Evolutionary conservation across 2,329 filamentous ascomycete genomes (phyloP).

Genomic region (Aspergillus tamarii): DNA sequence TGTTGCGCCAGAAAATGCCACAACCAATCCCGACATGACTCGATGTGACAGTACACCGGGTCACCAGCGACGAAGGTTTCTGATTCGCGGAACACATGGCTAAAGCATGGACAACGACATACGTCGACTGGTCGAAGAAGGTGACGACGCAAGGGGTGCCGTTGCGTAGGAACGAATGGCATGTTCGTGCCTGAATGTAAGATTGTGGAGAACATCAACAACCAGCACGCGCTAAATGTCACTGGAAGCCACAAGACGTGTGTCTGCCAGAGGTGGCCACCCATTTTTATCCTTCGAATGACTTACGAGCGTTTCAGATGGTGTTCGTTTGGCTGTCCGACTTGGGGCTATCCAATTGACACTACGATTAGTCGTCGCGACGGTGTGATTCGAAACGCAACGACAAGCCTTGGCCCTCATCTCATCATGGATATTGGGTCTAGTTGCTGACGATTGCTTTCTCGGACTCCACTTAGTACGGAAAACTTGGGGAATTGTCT

Average conservation of each 20-base stretch:
- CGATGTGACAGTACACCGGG: not conserved
- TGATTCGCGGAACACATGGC: not conserved
- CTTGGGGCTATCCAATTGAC: not conserved
- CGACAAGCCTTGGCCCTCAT: not conserved
- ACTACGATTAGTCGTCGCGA: not conserved
- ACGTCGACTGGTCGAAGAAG: not conserved
- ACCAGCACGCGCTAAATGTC: not conserved
- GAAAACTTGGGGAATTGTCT: not conserved
- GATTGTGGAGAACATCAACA: conserved; percentile 5
- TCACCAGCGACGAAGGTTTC: not conserved
- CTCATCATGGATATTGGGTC: not conserved
- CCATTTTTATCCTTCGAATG: not conserved
- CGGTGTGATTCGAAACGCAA: not conserved
- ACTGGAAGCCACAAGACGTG: not conserved
- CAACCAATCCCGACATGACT: conserved; percentile 2
- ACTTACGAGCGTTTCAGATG: not conserved
- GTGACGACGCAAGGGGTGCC: conserved; percentile 5
- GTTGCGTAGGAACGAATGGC: conserved; percentile 3
- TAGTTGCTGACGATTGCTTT: conserved; percentile 12
- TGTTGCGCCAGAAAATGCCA: not conserved
- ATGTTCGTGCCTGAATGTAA: conserved; percentile 2
- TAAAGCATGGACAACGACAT: not conserved
- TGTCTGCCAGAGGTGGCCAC: not conserved
- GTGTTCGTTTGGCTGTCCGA: not conserved
- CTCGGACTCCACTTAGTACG: conserved; percentile 5